Evolutionary conservation across 495 filamentous ascomycete genomes (phyloP), one percentile per base, ranked within the genome.

Genomic region (Chaetomidium leptoderma): DNA sequence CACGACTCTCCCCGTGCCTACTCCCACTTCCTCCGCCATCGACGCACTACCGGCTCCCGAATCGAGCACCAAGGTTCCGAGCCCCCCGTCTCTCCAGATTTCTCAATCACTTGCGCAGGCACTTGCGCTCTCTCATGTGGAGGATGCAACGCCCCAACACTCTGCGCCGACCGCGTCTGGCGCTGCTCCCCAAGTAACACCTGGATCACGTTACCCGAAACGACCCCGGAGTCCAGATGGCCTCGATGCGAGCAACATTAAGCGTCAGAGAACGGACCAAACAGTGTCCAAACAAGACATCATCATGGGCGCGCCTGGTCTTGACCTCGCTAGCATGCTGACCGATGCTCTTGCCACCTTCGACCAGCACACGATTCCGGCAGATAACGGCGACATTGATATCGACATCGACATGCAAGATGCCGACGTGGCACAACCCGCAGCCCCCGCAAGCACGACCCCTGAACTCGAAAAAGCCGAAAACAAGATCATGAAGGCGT

Each of bases 191-290:
- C 43, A 44, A 6, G 29, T 23, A 8, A n/a, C 27, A 23, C 19
- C 17, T 2, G 39, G 29, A 10, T 11, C 35, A 3, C 30, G 49
- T 37, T 17, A 47, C 43, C 42, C 67, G 16, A 77, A 76, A 56
- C 67, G 74, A n/a, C 57, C 58, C 6, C 58, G 70, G 52, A 70
- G 68, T 23, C 63, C 69, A n/a, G 66, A 71, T 9, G 39, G 23
- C 27, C 36, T 60, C n/a, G 55, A 67, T 8, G 64, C 62, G 26
- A 62, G 55, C 45, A 51, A 54, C 26, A 65, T 62, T 16, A 77
- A 76, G 57, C 69, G 72, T n/a, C 53, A 61, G 11, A 74, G 71
- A 55, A 66, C 54, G 27, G 72, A 74, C 29, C 63, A 50, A 17
- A 19, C 35, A 30, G 16, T 30, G 51, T 47, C 32, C 17, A 57